A percentile compares a stretch with the other conserved stretches of the same genome.
These are phyloP conservation scores for Pseudogymnoascus sp. DNA, from an alignment of 2,329 filamentous ascomycete genomes.

Conservation along the genomic window DNA sequence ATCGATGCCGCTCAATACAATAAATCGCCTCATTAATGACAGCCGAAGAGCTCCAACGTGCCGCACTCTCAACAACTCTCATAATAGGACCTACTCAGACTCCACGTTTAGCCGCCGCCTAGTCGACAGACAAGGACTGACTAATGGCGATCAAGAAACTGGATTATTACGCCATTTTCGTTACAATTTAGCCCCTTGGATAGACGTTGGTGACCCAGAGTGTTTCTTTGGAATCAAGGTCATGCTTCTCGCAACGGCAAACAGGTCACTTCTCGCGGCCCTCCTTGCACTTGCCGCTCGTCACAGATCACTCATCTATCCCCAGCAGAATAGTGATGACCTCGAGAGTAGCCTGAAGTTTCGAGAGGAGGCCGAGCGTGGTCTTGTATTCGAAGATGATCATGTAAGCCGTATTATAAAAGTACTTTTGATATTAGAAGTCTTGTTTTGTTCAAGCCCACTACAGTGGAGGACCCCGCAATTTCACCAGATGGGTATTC, in stretches of 20 bases:
- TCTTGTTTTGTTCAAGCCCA: neutral
- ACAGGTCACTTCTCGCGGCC: neutral
- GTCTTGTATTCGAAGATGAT: neutral
- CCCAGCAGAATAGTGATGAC: neutral
- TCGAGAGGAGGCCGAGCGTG: constrained; percentile 2
- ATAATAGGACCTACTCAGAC: constrained; percentile 23
- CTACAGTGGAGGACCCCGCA: neutral
- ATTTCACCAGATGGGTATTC: neutral
- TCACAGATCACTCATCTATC: neutral
- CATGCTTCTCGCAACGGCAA: neutral
- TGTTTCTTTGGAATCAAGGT: constrained; percentile 6
- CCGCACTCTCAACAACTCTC: constrained; percentile 21
- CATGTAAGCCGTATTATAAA: neutral
- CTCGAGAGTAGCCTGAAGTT: neutral
- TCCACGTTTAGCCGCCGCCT: constrained; percentile 23
- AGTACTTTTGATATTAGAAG: neutral
- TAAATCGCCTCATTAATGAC: neutral
- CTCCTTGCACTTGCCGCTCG: neutral
- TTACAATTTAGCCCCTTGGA: constrained; percentile 14
- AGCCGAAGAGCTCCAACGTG: neutral
- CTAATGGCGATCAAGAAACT: neutral
- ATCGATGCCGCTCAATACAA: neutral
- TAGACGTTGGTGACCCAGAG: constrained; percentile 12
- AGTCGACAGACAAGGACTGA: constrained; percentile 12
- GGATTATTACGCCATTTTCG: constrained; percentile 8